Evolutionary conservation across 352 stramenopile genomes (phyloP).

Genomic region (Aphanomyces astaci): DNA sequence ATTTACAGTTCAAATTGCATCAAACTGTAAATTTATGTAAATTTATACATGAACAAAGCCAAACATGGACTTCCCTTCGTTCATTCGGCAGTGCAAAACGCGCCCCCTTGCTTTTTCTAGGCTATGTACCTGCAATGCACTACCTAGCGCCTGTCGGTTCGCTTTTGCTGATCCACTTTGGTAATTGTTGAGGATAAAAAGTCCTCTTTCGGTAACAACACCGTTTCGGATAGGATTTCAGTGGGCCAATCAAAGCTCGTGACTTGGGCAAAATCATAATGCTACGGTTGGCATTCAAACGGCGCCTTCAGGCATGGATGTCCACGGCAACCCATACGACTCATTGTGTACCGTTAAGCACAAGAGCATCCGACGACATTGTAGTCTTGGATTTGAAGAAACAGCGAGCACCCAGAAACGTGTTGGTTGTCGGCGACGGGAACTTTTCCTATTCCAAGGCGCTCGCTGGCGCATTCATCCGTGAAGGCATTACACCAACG

Average conservation of each 20-base stretch:
- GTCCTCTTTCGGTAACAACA: no score
- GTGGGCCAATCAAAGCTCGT: neutral
- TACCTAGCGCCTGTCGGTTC: no score
- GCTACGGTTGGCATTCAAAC: neutral
- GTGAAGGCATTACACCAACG: conserved; percentile 34
- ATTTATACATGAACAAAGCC: no score
- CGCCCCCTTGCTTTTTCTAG: no score
- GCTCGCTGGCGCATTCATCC: conserved; percentile 40
- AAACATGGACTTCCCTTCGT: no score
- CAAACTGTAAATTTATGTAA: no score
- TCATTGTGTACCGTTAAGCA: neutral
- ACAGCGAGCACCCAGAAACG: neutral
- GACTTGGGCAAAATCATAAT: neutral
- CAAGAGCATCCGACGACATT: neutral
- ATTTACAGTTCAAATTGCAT: no score
- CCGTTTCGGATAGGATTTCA: no score
- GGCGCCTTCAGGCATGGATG: neutral
- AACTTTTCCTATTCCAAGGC: conserved; percentile 69
- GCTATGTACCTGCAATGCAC: no score
- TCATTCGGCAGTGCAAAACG: no score
- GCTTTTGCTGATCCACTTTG: no score
- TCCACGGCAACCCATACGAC: neutral
- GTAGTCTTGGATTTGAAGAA: neutral
- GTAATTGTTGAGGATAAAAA: no score
- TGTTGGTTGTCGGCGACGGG: conserved; percentile 79